Conservation (phyloP, 1,139 yeast species). For the Geotrichum cucujoidarum region DNA sequence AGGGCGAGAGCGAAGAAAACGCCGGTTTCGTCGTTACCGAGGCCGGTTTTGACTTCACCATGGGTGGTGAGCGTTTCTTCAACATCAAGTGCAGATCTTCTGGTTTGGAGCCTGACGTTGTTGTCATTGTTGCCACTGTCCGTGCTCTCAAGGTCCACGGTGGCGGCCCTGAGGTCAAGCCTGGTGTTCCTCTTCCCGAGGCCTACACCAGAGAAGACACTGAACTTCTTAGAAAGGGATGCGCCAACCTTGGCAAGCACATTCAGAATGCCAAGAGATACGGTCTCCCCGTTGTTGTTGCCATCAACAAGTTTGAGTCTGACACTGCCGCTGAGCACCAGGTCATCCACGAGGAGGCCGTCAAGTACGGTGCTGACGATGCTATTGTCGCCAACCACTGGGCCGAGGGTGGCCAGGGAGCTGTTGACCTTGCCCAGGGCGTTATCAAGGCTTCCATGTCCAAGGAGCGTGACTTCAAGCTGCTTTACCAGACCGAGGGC, state of each 20-base stretch:
- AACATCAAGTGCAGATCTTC: conserved; percentile 94
- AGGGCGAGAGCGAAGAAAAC: conserved; percentile 51
- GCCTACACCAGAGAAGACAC: conserved; percentile 83
- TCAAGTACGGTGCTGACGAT: conserved; percentile 91
- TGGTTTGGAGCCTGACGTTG: conserved; percentile 85
- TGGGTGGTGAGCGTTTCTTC: conserved; percentile 98
- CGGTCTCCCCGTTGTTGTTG: conserved; percentile 93
- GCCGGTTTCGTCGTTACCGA: conserved; percentile 94
- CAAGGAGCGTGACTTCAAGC: conserved; percentile 51
- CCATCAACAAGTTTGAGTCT: conserved; percentile 85
- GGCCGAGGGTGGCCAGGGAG: conserved; percentile 98
- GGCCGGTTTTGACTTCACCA: conserved; percentile 97
- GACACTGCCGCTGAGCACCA: conserved; percentile 83
- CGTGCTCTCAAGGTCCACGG: conserved; percentile 97
- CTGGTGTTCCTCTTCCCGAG: conserved; percentile 85
- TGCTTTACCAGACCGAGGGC: conserved; percentile 66
- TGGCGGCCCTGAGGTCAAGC: conserved; percentile 97
- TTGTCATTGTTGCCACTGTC: conserved; percentile 94
- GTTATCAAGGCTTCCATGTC: conserved; percentile 68
- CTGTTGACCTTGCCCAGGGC: conserved; percentile 80
- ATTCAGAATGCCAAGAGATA: conserved; percentile 79
- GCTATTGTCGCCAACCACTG: conserved; percentile 95
- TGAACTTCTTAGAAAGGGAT: conserved; percentile 77
- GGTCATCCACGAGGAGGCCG: conserved; percentile 74
- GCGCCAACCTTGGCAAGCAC: conserved; percentile 88